Percentiles rank a stretch among this genome's conserved stretches.
Evolutionary conservation across 2,329 filamentous ascomycete genomes (phyloP).

Genomic region (Fusarium newnesense): DNA sequence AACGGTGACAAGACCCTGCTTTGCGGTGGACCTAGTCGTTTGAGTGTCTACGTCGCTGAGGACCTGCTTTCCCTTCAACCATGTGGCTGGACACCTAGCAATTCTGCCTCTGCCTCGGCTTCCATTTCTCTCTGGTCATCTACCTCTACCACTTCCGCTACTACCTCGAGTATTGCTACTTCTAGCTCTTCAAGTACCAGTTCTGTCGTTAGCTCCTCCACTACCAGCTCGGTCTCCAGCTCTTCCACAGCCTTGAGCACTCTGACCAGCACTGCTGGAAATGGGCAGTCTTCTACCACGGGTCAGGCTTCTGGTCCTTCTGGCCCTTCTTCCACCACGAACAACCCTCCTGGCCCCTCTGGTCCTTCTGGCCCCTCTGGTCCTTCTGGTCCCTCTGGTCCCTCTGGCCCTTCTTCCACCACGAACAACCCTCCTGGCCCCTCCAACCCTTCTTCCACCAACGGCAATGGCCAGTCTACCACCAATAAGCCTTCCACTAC

Average conservation of each 20-base stretch:
- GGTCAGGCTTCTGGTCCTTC: slow-evolving; percentile 8
- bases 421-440: slow-evolving; percentile 5
- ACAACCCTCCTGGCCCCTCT: not conserved
- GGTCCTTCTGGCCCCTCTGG: not conserved
- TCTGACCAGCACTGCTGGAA: slow-evolving; percentile 47
- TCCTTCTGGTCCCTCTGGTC: not conserved
- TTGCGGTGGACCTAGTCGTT: slow-evolving; percentile 56
- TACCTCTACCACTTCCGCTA: slow-evolving; percentile 16
- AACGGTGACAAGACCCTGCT: slow-evolving; percentile 55
- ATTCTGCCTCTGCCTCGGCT: slow-evolving; percentile 11
- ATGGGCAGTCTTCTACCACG: slow-evolving; percentile 16
- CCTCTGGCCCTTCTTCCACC: not conserved
- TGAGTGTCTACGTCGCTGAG: slow-evolving; percentile 60
- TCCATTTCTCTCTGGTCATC: slow-evolving; percentile 8
- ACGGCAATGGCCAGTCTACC: slow-evolving; percentile 14
- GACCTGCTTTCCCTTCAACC: slow-evolving; percentile 62
- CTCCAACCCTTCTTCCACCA: slow-evolving; percentile 29
- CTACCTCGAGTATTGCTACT: not conserved
- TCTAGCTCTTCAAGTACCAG: not conserved
- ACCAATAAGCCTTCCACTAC: slow-evolving; percentile 31
- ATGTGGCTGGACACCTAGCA: slow-evolving; percentile 52
- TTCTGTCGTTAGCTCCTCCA: not conserved
- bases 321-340: not conserved
- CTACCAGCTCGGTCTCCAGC: slow-evolving; percentile 15
- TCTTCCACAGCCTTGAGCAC: slow-evolving; percentile 48